Evolutionary conservation across 2,329 filamentous ascomycete genomes (phyloP).

Genomic region (Aspergillus awamori): DNA sequence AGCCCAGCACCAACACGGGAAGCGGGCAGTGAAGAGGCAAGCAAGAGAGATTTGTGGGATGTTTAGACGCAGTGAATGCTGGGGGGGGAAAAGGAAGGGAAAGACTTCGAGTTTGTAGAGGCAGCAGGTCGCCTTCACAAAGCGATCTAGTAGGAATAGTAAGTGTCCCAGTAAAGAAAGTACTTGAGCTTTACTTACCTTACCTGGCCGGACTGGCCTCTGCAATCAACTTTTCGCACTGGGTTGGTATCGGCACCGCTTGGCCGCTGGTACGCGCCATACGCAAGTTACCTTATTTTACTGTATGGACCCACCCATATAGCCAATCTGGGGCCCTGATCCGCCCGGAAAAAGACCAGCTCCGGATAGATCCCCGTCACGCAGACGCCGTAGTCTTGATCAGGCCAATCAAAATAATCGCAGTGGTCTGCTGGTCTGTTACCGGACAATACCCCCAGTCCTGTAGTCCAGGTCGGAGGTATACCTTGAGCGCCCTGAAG

Average conservation of each 20-base stretch:
- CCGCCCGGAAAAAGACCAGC: conserved; percentile 19
- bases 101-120: conserved; percentile 21
- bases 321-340: conserved; percentile 10
- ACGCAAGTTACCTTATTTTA: conserved; percentile 14
- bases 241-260: neutral
- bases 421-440: neutral
- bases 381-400: conserved; percentile 5
- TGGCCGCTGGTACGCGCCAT: conserved; percentile 10
- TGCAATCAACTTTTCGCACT: conserved; percentile 5
- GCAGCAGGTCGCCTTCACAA: conserved; percentile 10
- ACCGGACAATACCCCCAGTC: conserved; percentile 3
- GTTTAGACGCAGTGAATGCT: conserved; percentile 11
- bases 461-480: neutral
- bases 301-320: conserved; percentile 12
- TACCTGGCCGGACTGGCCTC: neutral
- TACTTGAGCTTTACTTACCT: neutral
- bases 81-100: neutral
- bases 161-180: neutral
- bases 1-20: neutral
- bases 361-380: conserved; percentile 18
- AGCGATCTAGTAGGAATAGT: neutral
- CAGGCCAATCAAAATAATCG: conserved; percentile 7
- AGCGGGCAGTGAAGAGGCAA: neutral
- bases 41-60: conserved; percentile 5
- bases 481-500: neutral